Conservation (phyloP, 73 alveolate species). For the Paramecium octaurelia region DNA sequence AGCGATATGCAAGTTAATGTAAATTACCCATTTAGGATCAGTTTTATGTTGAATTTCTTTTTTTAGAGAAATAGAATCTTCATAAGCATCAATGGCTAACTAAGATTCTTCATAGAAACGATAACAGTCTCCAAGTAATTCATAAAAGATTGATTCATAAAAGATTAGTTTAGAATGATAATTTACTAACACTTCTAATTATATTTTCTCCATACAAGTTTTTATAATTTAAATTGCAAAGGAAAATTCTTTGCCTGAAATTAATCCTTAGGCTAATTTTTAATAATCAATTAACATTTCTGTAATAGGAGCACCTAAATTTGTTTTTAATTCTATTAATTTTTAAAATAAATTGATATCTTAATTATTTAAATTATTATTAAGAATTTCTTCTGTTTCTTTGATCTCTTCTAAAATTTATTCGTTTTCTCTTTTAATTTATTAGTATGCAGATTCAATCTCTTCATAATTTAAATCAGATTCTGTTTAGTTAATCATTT, state of each 20-base stretch:
- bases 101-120: background rate
- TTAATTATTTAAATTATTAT: background rate
- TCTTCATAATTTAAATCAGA: background rate
- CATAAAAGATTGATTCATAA: background rate
- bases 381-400: background rate
- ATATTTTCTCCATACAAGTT: background rate
- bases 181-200: background rate
- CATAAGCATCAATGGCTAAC: background rate
- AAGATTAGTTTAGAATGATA: background rate
- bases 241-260: background rate
- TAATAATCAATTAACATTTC: background rate
- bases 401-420: background rate
- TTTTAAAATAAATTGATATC: background rate
- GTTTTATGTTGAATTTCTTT: background rate
- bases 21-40: background rate
- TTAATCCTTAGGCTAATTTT: background rate
- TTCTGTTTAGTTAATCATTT: background rate
- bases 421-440: background rate
- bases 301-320: background rate
- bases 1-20: background rate
- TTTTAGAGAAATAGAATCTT: background rate
- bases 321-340: background rate
- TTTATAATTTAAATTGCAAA: background rate
- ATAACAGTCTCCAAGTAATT: background rate
- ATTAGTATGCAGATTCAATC: background rate